Evolutionary conservation across 805 yeast genomes (phyloP).

Genomic region (Isabelozyma gotoi): DNA sequence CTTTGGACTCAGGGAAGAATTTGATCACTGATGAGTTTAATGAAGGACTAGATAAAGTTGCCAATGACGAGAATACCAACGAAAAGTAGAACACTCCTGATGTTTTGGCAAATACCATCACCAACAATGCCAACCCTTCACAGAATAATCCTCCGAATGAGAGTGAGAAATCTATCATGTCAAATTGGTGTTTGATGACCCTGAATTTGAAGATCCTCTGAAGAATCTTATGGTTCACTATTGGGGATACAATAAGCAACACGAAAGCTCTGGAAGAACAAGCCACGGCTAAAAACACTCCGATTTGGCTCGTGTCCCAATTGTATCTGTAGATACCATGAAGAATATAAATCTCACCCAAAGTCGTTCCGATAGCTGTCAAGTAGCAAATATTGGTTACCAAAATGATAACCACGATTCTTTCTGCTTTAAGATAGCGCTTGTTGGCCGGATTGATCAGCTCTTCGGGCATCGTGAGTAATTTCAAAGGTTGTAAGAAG

Average conservation of each 20-base stretch:
- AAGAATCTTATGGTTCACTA: slow-evolving; percentile 36
- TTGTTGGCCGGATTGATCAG: slow-evolving; percentile 17
- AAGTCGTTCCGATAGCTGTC: slow-evolving; percentile 31
- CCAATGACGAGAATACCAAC: slow-evolving; percentile 43
- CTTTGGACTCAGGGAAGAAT: slow-evolving; percentile 54
- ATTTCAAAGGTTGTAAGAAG: slow-evolving; percentile 48
- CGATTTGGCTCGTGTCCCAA: slow-evolving; percentile 56
- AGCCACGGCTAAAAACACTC: slow-evolving; percentile 52
- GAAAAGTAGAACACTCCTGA: slow-evolving; percentile 28
- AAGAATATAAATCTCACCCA: slow-evolving; percentile 45
- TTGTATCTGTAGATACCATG: slow-evolving; percentile 53
- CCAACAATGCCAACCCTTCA: slow-evolving; percentile 39
- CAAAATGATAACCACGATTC: slow-evolving; percentile 47
- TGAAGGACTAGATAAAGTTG: slow-evolving; percentile 55
- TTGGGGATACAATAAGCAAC: slow-evolving; percentile 53
- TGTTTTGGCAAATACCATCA: slow-evolving; percentile 30
- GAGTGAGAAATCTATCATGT: slow-evolving; percentile 47
- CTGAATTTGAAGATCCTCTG: slow-evolving; percentile 27
- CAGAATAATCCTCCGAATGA: slow-evolving; percentile 32
- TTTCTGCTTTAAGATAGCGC: slow-evolving; percentile 14
- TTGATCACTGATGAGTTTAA: slow-evolving; percentile 60
- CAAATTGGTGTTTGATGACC: slow-evolving; percentile 45
- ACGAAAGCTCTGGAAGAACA: slow-evolving; percentile 51
- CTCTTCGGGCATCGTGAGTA: slow-evolving; percentile 53
- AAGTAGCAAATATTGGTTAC: slow-evolving; percentile 44